Evolutionary conservation across 1,139 yeast genomes (phyloP).

Genomic region (Pichia sp.): DNA sequence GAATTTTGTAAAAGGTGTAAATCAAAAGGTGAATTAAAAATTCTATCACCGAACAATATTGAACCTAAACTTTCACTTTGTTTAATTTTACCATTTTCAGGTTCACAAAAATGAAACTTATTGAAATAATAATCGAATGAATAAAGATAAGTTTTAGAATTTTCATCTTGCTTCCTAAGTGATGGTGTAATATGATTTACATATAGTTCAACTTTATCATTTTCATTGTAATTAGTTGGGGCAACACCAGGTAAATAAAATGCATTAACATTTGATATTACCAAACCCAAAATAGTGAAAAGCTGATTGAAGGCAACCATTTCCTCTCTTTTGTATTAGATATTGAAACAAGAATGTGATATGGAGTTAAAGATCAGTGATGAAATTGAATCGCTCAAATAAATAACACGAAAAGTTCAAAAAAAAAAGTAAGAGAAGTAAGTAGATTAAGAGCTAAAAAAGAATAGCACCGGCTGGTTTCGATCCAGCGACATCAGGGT

Average conservation of each 20-base stretch:
- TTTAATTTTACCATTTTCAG: constrained; percentile 58
- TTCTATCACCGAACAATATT: constrained; percentile 89
- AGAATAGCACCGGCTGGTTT: constrained; percentile 93
- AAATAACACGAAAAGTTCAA: neutral
- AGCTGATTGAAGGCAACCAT: constrained; percentile 4
- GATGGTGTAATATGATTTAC: constrained; percentile 91
- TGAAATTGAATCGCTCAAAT: neutral
- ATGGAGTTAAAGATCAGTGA: neutral
- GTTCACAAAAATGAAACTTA: constrained; percentile 77
- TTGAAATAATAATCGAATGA: constrained; percentile 84
- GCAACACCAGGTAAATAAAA: constrained; percentile 95
- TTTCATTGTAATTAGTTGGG: constrained; percentile 75
- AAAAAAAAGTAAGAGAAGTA: too few species aligned
- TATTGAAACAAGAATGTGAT: neutral
- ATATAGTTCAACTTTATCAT: constrained; percentile 64
- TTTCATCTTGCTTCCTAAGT: constrained; percentile 38
- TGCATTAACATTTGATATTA: constrained; percentile 31
- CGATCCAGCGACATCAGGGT: constrained; percentile 99
- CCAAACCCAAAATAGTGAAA: neutral
- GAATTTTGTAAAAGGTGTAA: constrained; percentile 69
- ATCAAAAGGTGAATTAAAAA: constrained; percentile 84
- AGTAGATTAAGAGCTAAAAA: constrained; percentile 18
- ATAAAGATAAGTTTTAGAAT: constrained; percentile 51
- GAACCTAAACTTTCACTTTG: constrained; percentile 92
- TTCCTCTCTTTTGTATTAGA: neutral